phyloP scores from a whole-genome alignment of 148 eudicot genomes.

The Beta vulgaris region DNA sequence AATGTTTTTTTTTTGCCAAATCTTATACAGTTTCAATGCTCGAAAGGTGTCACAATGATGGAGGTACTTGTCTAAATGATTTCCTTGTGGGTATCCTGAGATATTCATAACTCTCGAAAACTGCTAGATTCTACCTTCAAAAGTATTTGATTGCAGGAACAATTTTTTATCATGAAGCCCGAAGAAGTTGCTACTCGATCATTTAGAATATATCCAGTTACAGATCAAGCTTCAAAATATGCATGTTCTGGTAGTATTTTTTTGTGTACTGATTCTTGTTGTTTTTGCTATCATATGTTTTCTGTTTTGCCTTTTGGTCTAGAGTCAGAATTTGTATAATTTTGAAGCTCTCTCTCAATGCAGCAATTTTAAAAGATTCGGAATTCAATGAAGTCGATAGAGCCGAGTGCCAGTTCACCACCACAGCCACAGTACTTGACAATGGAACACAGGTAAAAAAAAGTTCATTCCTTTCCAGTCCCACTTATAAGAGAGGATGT shows the following conservation, averaged over 20 bases:
- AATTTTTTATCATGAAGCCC: constrained; percentile 89
- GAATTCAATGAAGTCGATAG: constrained; percentile 83
- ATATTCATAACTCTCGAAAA: neutral
- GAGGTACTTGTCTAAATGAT: constrained; percentile 48
- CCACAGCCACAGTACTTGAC: constrained; percentile 82
- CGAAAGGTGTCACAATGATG: constrained; percentile 80
- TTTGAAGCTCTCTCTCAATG: constrained; percentile 15
- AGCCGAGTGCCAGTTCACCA: constrained; percentile 94
- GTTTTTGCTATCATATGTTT: neutral
- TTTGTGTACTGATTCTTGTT: neutral
- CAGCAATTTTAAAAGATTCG: constrained; percentile 90
- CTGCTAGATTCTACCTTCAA: neutral
- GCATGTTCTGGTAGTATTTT: constrained; percentile 57
- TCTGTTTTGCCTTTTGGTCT: neutral
- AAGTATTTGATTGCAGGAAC: constrained; percentile 55
- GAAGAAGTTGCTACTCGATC: constrained; percentile 55
- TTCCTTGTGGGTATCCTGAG: neutral
- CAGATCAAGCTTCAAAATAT: constrained; percentile 86
- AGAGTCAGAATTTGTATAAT: neutral
- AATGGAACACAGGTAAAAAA: constrained; percentile 86
- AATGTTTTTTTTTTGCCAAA: constrained; percentile 6
- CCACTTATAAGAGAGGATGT: neutral
- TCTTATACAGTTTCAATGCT: constrained; percentile 81
- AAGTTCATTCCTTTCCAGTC: neutral
- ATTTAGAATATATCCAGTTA: constrained; percentile 66